Base-by-base conservation (phyloP, 495 filamentous ascomycete genomes). In the Daldinia bambusicola region DNA sequence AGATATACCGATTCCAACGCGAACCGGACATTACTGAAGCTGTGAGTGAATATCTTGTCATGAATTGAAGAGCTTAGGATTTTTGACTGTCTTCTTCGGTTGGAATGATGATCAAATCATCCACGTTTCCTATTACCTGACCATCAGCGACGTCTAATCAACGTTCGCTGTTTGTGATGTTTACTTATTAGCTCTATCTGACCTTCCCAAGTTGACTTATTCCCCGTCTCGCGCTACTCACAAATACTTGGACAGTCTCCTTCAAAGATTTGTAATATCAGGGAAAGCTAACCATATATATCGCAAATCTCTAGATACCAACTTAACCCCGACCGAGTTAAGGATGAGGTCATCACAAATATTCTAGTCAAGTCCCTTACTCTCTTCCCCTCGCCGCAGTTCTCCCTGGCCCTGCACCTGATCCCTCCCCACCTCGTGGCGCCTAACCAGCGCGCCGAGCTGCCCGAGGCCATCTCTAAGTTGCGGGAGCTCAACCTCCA, bases 51-150 rank as follows among this genome's bases (percentile, higher is more conserved):
- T 41, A n/a, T n/a, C n/a, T n/a, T n/a, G 32, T 59, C 30, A 7
- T 12, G 4, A 34, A 56, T 30, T 26, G n/a, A 14, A 31, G 50
- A 55, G 6, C 26, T 30, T 9, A 20, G 37, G 3, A 43, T 69
- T 40, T 16, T 14, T n/a, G 4, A 10, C 26, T 31, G 31, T 43
- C 31, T 36, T 55, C 37, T 37, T 66, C 62, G 60, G 61, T 63
- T 75, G 70, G 78, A 75, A 83, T 89, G 91, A 97, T 92, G 92
- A 91, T 86, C 77, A 80, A 87, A 76, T 82, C 76, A 56, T 87
- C 76, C 89, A 95, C 93, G 95, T 98, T 97, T 97, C 93, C 93
- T 97, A 98, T 97, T 97, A 97, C 88, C 93, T 92, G 93, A 97
- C 76, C 59, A 71, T 79, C 66, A 74, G 48, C 71, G 59, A 77